A percentile compares a stretch with the other conserved stretches of the same genome.
These are phyloP conservation scores for Hevea brasiliensis DNA, from an alignment of 345 rosid genomes.

Conservation along the genomic window DNA sequence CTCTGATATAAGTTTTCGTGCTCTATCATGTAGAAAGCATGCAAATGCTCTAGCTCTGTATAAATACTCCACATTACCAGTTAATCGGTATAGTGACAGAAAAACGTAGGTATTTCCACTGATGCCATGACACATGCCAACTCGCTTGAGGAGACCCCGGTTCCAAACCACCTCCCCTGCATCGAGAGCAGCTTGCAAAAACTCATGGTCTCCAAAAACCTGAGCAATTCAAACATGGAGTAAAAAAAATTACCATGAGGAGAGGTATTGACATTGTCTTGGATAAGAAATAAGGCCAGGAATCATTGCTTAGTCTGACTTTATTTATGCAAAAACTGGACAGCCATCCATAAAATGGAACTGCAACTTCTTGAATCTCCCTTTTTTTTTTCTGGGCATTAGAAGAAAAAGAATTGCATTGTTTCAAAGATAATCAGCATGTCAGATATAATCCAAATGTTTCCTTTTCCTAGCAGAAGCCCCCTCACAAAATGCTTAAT, in stretches of 20 bases:
- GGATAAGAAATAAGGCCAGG: neutral
- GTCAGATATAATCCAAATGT: neutral
- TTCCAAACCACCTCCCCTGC: conserved; percentile 68
- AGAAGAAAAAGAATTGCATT: neutral
- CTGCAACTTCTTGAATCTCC: neutral
- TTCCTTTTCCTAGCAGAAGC: neutral
- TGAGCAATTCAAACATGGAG: conserved; percentile 17
- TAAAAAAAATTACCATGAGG: neutral
- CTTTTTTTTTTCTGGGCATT: neutral
- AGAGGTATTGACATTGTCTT: neutral
- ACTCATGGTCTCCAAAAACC: conserved; percentile 60
- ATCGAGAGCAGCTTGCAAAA: conserved; percentile 60
- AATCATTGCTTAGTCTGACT: neutral
- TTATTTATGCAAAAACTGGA: neutral
- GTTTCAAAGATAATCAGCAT: neutral
- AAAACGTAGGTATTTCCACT: conserved; percentile 63
- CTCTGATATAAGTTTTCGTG: conserved; percentile 44
- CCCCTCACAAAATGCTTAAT: neutral
- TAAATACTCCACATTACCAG: conserved; percentile 47
- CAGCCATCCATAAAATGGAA: neutral
- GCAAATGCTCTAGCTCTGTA: conserved; percentile 63
- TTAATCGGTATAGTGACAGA: conserved; percentile 52
- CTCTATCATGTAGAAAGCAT: conserved; percentile 60
- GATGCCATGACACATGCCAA: conserved; percentile 73
- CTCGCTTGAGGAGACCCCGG: conserved; percentile 65